phyloP scores from a whole-genome alignment of 83 land plant genomes.

The Picea abies region DNA sequence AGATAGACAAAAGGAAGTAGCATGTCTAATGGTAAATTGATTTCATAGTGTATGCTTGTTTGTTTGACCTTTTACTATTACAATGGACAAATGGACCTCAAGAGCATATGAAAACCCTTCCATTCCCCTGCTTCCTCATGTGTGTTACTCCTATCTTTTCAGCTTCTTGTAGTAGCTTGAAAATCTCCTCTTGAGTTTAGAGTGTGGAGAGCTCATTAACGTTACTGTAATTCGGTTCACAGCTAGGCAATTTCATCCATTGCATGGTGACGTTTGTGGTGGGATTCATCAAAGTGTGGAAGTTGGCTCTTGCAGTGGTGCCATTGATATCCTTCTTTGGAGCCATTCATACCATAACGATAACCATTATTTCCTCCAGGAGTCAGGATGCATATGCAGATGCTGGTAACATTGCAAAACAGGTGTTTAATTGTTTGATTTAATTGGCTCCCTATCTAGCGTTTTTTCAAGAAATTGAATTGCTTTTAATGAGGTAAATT shows the following conservation, averaged over 20 bases:
- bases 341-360: slow-evolving; percentile 66
- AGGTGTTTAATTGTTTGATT: slow-evolving; percentile 37
- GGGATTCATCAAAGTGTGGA: slow-evolving; percentile 97
- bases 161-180: background rate
- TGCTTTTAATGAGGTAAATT: background rate
- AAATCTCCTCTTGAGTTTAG: background rate
- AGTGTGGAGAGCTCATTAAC: background rate
- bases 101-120: too few relatives aligned
- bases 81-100: too few relatives aligned
- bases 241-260: slow-evolving; percentile 95
- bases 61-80: background rate
- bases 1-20: background rate
- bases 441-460: background rate
- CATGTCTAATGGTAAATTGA: background rate
- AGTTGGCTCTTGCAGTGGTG: slow-evolving; percentile 93
- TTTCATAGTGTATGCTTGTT: background rate
- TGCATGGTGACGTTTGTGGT: slow-evolving; percentile 98
- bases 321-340: slow-evolving; percentile 94
- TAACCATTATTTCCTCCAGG: background rate
- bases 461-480: background rate
- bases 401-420: slow-evolving; percentile 87
- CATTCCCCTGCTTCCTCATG: too few relatives aligned
- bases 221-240: background rate
- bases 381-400: slow-evolving; percentile 89
- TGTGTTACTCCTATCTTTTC: background rate